phyloP scores from a whole-genome alignment of 2,329 filamentous ascomycete species.

The Samsoniella hepiali region DNA sequence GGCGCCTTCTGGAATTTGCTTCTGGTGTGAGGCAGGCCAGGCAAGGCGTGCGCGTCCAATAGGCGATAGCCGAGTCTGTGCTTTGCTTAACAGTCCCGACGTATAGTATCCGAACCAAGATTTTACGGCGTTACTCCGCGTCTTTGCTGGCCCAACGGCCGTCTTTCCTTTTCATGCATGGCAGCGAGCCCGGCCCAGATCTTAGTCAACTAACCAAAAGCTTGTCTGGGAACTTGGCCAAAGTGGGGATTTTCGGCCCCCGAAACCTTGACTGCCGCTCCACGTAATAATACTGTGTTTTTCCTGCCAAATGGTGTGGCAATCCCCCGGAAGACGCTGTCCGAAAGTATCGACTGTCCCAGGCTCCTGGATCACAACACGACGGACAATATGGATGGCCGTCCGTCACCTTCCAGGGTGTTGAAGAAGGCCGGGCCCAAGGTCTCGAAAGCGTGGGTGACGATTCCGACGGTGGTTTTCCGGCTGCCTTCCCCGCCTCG shows the following conservation, averaged over 20 bases:
- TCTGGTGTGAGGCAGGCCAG: not conserved
- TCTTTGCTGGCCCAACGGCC: not conserved
- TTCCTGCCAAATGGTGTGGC: conserved; percentile 11
- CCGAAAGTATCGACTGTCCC: conserved; percentile 14
- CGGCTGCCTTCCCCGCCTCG: not conserved
- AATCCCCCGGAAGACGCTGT: conserved; percentile 13
- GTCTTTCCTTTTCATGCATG: not conserved
- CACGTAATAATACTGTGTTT: conserved; percentile 11
- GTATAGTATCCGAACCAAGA: not conserved
- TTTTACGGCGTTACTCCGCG: not conserved
- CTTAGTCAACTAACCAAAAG: conserved; percentile 11
- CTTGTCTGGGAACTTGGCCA: conserved; percentile 9
- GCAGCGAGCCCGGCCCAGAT: not conserved
- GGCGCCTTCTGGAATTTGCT: not conserved
- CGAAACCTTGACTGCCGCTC: not conserved
- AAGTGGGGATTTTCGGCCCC: conserved; percentile 11
- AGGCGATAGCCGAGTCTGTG: not conserved
- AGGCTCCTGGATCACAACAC: not conserved
- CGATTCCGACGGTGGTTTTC: conserved; percentile 16
- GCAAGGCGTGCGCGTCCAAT: not conserved
- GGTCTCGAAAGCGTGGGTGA: conserved; percentile 19
- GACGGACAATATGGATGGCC: conserved; percentile 8
- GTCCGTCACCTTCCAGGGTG: conserved; percentile 15
- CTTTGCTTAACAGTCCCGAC: not conserved
- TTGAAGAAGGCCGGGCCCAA: conserved; percentile 16